phyloP scores from a whole-genome alignment of 108 stramenopile genomes.

The Epipyxis sp. region DNA sequence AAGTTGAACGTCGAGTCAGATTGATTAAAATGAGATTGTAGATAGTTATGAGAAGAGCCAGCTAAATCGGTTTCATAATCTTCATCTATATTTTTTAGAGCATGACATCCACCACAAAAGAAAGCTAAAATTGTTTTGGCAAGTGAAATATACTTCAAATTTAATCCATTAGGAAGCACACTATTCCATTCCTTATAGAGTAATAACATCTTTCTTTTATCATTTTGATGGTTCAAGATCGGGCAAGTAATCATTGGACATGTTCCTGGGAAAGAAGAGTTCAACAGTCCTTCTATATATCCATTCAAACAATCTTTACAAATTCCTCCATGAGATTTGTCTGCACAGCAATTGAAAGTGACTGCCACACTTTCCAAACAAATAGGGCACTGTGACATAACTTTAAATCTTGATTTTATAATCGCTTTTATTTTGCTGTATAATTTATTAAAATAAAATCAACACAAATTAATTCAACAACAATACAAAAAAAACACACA shows the following conservation, averaged over 20 bases:
- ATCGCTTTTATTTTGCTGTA: too few relatives aligned
- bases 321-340: neutral
- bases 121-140: neutral
- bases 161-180: neutral
- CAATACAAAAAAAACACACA: too few relatives aligned
- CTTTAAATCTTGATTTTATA: too few relatives aligned
- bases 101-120: conserved; percentile 12
- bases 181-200: neutral
- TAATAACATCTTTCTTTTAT: neutral
- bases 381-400: conserved; percentile 6
- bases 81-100: neutral
- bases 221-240: neutral
- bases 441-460: too few relatives aligned
- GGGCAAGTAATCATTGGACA: conserved; percentile 4
- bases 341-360: neutral
- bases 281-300: neutral
- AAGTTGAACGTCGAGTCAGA: neutral
- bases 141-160: neutral
- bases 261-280: neutral
- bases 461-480: too few relatives aligned
- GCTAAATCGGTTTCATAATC: too few relatives aligned
- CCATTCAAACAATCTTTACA: neutral
- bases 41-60: too few relatives aligned
- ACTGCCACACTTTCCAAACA: neutral
- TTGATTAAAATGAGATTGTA: too few relatives aligned